Conservation (phyloP, 495 filamentous ascomycete genomes). For the Penicillium paradoxum region DNA sequence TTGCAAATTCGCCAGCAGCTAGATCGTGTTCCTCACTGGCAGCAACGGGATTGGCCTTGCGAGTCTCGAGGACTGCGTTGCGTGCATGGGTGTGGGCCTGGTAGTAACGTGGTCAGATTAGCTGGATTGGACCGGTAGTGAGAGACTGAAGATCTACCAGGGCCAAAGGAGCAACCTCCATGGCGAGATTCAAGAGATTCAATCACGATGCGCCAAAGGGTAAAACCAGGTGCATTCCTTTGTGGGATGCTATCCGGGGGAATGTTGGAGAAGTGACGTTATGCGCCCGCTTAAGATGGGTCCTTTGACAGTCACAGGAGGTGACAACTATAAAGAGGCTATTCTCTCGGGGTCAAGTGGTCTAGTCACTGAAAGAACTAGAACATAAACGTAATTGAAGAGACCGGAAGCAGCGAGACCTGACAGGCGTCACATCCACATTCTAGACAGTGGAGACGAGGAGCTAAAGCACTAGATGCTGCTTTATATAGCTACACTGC, state of each 20-base stretch:
- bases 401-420: conserved; percentile 3
- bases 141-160: conserved; percentile 36
- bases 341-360: background rate
- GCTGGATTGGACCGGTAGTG: background rate
- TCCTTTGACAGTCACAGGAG: background rate
- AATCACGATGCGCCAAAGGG: background rate
- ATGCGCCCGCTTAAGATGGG: background rate
- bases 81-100: conserved; percentile 87
- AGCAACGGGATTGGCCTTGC: conserved; percentile 67
- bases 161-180: conserved; percentile 60
- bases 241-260: conserved; percentile 4
- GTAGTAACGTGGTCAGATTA: conserved; percentile 11
- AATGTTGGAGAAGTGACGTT: conserved; percentile 1
- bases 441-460: conserved; percentile 15
- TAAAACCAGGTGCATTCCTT: background rate
- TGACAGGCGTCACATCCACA: conserved; percentile 16
- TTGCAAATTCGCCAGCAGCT: conserved; percentile 85
- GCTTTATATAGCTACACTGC: background rate
- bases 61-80: conserved; percentile 71
- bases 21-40: conserved; percentile 84
- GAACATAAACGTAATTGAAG: conserved; percentile 2
- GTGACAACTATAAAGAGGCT: background rate
- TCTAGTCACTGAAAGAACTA: background rate
- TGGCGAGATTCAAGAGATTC: conserved; percentile 25
- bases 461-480: background rate